Evolutionary conservation across 306 rosid genomes (phyloP).

Genomic region (Prosopis cineraria): DNA sequence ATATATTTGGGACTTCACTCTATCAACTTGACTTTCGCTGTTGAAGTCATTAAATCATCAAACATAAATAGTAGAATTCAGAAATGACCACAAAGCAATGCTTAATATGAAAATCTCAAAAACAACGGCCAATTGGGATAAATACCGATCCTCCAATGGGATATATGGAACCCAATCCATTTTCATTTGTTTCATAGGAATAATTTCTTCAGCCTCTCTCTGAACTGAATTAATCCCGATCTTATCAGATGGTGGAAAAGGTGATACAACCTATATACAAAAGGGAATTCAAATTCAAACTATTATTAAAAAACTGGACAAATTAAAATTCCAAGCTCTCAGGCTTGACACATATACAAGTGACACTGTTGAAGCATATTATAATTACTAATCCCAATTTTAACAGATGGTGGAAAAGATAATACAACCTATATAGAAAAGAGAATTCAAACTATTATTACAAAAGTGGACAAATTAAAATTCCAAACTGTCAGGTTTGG

Average conservation of each 20-base stretch:
- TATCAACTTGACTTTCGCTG: conserved; percentile 24
- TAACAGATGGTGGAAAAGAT: conserved; percentile 18
- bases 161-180: conserved; percentile 34
- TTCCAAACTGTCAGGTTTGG: not conserved
- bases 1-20: conserved; percentile 13
- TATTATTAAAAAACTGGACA: not conserved
- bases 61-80: not conserved
- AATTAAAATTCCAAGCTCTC: not conserved
- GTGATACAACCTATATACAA: conserved; percentile 1
- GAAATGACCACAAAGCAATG: not conserved
- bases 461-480: not conserved
- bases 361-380: not conserved
- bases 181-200: conserved; percentile 25
- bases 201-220: conserved; percentile 23
- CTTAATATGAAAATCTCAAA: not conserved
- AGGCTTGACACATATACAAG: not conserved
- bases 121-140: not conserved
- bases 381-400: conserved; percentile 7
- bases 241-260: conserved; percentile 23
- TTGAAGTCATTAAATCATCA: not conserved
- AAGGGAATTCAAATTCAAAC: not conserved
- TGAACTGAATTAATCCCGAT: conserved; percentile 20
- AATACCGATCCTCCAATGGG: conserved; percentile 50
- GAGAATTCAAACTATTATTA: not conserved
- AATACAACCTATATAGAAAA: conserved; percentile 1